phyloP scores from a whole-genome alignment of 164 flowering plant species.

The Vitis riparia region DNA sequence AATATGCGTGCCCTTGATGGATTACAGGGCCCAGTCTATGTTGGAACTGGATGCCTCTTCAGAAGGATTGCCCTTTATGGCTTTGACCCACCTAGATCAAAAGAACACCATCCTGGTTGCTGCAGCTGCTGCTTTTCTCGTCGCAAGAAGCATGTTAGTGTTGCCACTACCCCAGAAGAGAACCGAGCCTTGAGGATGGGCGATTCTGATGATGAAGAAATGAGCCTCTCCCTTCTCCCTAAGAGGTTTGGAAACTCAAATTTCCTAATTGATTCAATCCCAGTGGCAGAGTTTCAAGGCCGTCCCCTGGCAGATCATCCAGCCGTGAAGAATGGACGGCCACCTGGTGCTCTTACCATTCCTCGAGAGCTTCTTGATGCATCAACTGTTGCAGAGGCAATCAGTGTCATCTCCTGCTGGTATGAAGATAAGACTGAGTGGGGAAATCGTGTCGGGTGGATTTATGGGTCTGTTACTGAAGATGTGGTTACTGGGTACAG shows the following conservation, averaged over 20 bases:
- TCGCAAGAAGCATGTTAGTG: conserved; percentile 27
- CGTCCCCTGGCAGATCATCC: conserved; percentile 75
- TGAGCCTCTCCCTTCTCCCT: conserved; percentile 46
- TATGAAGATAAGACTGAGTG: conserved; percentile 78
- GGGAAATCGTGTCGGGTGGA: conserved; percentile 73
- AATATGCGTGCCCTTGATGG: conserved; percentile 86
- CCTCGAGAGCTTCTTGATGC: conserved; percentile 61
- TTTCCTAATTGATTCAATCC: conserved; percentile 58
- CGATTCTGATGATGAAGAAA: conserved; percentile 58
- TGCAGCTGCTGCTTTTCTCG: conserved; percentile 47
- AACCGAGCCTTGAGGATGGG: conserved; percentile 52
- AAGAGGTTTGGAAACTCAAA: conserved; percentile 69
- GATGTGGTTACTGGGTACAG: conserved; percentile 76
- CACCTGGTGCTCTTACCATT: conserved; percentile 61
- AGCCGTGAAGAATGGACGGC: conserved; percentile 58
- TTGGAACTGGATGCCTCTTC: conserved; percentile 82
- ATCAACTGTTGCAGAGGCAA: conserved; percentile 68
- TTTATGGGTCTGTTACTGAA: conserved; percentile 77
- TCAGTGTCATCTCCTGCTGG: conserved; percentile 70
- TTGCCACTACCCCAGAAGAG: conserved; percentile 41
- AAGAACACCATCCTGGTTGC: conserved; percentile 49
- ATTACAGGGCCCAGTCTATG: conserved; percentile 72
- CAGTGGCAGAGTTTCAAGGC: conserved; percentile 68
- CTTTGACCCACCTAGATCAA: conserved; percentile 67
- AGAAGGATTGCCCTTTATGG: conserved; percentile 69